These are phyloP conservation scores for Aspergillus vadensis DNA, from an alignment of 2,329 filamentous ascomycete genomes.

Conservation along the genomic window DNA sequence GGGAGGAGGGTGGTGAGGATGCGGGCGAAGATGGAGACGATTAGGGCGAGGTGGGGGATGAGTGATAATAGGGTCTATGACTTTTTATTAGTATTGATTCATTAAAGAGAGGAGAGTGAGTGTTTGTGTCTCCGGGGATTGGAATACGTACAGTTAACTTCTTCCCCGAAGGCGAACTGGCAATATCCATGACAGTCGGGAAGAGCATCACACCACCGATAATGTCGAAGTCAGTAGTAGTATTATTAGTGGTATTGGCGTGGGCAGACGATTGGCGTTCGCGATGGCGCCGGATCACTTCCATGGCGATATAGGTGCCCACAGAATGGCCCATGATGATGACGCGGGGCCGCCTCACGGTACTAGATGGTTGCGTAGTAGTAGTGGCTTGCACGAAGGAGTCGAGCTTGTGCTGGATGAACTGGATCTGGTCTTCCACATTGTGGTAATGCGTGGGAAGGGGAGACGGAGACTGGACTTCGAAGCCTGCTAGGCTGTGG, in stretches of 20 bases:
- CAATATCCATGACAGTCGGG: conserved; percentile 73
- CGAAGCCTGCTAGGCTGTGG: conserved; percentile 40
- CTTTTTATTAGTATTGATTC: too few relatives aligned
- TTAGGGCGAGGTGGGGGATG: conserved; percentile 41
- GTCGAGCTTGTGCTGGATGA: conserved; percentile 48
- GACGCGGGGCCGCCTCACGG: conserved; percentile 43
- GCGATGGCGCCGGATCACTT: conserved; percentile 63
- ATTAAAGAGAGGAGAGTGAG: too few relatives aligned
- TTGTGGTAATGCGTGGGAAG: conserved; percentile 28
- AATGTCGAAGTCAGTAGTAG: conserved; percentile 38
- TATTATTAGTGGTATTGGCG: not conserved
- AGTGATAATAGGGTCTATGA: conserved; percentile 33
- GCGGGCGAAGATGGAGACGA: conserved; percentile 43
- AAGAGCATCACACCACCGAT: conserved; percentile 66
- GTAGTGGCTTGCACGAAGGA: conserved; percentile 33
- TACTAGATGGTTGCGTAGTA: not conserved
- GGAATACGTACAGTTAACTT: conserved; percentile 54
- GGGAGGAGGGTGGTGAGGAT: conserved; percentile 49
- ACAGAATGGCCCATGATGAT: conserved; percentile 75
- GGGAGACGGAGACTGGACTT: conserved; percentile 17
- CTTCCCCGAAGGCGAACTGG: conserved; percentile 61
- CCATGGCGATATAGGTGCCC: conserved; percentile 70
- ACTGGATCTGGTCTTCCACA: conserved; percentile 54
- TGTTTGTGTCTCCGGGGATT: too few relatives aligned
- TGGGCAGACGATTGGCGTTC: conserved; percentile 25